Base-by-base conservation (phyloP, 1,284 basidiomycete genomes). In the Ustilago trichophora region DNA sequence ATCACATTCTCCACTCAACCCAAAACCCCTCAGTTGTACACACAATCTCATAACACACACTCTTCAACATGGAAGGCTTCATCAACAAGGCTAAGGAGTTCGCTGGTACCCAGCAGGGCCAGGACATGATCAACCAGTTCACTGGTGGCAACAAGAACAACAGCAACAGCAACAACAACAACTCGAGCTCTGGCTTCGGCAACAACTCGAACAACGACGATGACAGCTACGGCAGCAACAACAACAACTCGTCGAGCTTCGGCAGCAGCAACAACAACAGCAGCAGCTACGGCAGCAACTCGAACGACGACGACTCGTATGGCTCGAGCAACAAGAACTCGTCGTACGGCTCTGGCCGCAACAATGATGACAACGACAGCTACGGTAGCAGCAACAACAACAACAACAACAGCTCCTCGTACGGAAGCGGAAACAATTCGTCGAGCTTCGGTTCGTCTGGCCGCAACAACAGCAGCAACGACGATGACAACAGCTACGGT, bases 11-110 rank as follows among this genome's bases (percentile, higher is more conserved):
- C n/a, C n/a, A n/a, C n/a, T n/a, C n/a, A n/a, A n/a, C n/a, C n/a
- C n/a, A n/a, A n/a, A n/a, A n/a, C n/a, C n/a, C n/a, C n/a, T n/a
- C n/a, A n/a, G n/a, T n/a, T n/a, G n/a, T n/a, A n/a, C n/a, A n/a
- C n/a, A n/a, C n/a, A n/a, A 11, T 34, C 7, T 12, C 24, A 11
- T 34, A 3, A 22, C 24, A 36, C 4, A 19, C 44, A 15, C 27
- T 13, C 6, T 27, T 47, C 65, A 72, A n/a, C 16, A 75, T 75
- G 73, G 70, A 73, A 29, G 46, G 50, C 22, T 67, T 75, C 58
- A 59, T 75, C 51, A 73, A 75, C 67, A 67, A 75, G 59, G 73
- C 71, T 24, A 73, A 73, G 60, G 64, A 75, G 50, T 75, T 73
- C 41, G 71, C 71, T 42, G 35, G 22, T 50, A 62, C 71, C 22